phyloP scores from a whole-genome alignment of 2,329 filamentous ascomycete genomes.

The Leptographium flavum region DNA sequence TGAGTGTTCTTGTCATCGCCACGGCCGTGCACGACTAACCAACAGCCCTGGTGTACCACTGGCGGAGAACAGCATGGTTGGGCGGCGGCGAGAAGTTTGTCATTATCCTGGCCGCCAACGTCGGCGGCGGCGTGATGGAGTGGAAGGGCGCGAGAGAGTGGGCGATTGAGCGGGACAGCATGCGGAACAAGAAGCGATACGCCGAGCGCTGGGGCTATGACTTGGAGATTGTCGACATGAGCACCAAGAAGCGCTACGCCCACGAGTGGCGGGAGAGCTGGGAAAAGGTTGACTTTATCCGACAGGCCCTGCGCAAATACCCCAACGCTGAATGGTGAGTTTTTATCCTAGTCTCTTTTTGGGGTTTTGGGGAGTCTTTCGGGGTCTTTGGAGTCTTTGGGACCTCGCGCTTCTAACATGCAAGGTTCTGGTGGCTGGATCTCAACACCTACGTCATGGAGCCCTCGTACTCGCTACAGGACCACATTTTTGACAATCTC shows the following conservation, averaged over 20 bases:
- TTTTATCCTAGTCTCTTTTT: too few species aligned
- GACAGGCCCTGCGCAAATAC: conserved; percentile 81
- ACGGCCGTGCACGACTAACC: neutral
- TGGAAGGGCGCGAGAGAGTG: conserved; percentile 97
- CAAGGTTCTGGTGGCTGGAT: conserved; percentile 98
- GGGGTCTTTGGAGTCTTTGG: too few species aligned
- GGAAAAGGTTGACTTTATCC: conserved; percentile 95
- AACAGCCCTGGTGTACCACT: conserved; percentile 41
- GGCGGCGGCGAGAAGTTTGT: conserved; percentile 86
- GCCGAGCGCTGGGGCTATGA: conserved; percentile 83
- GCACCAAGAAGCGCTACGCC: conserved; percentile 94
- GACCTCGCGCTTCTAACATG: too few species aligned
- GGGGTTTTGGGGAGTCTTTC: too few species aligned
- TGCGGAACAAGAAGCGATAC: conserved; percentile 90
- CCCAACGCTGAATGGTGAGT: conserved; percentile 84
- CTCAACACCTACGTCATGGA: conserved; percentile 98
- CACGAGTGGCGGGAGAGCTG: conserved; percentile 99
- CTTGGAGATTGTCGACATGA: conserved; percentile 94
- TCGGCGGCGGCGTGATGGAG: conserved; percentile 95
- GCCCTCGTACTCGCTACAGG: conserved; percentile 74
- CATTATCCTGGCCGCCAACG: conserved; percentile 82
- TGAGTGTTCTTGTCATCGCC: conserved; percentile 31
- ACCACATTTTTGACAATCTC: conserved; percentile 77
- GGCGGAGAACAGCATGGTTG: conserved; percentile 56
- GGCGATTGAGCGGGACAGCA: conserved; percentile 93